phyloP scores from a whole-genome alignment of 331 rosid species.

The Prunus yedoensis region DNA sequence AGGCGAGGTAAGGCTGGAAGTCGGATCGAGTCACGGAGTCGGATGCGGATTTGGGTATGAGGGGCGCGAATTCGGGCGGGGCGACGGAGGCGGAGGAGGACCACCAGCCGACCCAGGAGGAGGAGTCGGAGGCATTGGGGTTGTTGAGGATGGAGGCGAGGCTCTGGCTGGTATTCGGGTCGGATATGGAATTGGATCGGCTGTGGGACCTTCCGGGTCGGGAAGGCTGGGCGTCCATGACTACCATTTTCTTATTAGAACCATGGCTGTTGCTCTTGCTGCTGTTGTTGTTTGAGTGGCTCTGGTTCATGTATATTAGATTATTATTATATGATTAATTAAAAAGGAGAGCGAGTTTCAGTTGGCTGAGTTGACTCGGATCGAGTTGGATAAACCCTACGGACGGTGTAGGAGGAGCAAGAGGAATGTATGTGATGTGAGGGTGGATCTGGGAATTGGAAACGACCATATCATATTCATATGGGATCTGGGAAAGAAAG shows the following conservation, averaged over 20 bases:
- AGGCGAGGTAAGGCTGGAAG: constrained; percentile 56
- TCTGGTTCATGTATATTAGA: neutral
- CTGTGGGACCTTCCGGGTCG: constrained; percentile 70
- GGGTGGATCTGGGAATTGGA: constrained; percentile 14
- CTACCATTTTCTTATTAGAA: constrained; percentile 26
- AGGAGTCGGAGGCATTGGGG: constrained; percentile 69
- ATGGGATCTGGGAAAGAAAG: neutral
- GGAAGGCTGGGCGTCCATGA: constrained; percentile 87
- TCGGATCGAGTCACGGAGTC: constrained; percentile 80
- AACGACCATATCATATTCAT: neutral
- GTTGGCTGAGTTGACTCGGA: constrained; percentile 15
- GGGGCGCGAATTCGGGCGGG: constrained; percentile 72
- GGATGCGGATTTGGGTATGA: constrained; percentile 56
- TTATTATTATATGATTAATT: too few species aligned
- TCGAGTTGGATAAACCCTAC: constrained; percentile 9
- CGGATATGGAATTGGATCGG: constrained; percentile 57
- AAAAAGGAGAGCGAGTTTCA: neutral
- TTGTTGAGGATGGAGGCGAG: constrained; percentile 94
- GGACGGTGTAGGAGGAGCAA: too few species aligned
- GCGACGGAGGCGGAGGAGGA: constrained; percentile 59
- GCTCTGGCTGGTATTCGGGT: constrained; percentile 65
- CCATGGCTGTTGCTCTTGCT: constrained; percentile 21
- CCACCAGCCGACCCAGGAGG: constrained; percentile 88
- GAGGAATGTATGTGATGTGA: neutral
- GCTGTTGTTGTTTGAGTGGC: neutral